Evolutionary conservation across 768 basidiomycete genomes (phyloP).

Genomic region (Amanita subjunquillea): DNA sequence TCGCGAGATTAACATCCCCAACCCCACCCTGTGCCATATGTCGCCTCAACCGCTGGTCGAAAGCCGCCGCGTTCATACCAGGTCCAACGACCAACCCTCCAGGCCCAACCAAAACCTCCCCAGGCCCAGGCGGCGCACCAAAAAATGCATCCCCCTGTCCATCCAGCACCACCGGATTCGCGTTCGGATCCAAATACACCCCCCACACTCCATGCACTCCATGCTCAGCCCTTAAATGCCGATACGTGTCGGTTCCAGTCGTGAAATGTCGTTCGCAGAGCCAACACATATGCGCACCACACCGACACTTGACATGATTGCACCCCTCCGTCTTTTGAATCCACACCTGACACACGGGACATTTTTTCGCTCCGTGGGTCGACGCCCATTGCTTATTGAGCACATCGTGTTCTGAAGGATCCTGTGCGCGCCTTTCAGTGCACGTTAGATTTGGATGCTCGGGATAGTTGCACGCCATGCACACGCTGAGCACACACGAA

Average conservation of each 20-base stretch:
- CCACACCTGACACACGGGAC: constrained; percentile 23
- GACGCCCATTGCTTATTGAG: constrained; percentile 1
- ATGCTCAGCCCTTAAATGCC: constrained; percentile 21
- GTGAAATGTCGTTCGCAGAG: constrained; percentile 15
- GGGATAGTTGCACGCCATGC: constrained; percentile 37
- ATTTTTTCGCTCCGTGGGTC: constrained; percentile 20
- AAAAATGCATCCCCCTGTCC: not conserved
- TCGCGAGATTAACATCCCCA: not conserved
- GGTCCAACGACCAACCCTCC: not conserved
- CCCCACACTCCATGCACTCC: constrained; percentile 17
- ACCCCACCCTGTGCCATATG: not conserved
- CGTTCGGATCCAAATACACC: not conserved
- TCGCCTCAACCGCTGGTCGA: not conserved
- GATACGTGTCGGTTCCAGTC: constrained; percentile 17
- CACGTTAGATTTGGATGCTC: constrained; percentile 37
- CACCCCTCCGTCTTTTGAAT: constrained; percentile 28
- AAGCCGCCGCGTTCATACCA: not conserved
- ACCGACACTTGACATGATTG: constrained; percentile 29
- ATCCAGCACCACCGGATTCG: not conserved
- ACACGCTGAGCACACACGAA: constrained; percentile 39
- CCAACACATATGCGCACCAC: constrained; percentile 30
- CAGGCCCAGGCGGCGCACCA: not conserved
- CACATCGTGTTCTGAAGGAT: not conserved
- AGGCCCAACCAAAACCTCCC: not conserved
- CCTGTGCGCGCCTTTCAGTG: not conserved